Evolutionary conservation across 2,329 filamentous ascomycete genomes (phyloP).

Genomic region (Claviceps digitariae): DNA sequence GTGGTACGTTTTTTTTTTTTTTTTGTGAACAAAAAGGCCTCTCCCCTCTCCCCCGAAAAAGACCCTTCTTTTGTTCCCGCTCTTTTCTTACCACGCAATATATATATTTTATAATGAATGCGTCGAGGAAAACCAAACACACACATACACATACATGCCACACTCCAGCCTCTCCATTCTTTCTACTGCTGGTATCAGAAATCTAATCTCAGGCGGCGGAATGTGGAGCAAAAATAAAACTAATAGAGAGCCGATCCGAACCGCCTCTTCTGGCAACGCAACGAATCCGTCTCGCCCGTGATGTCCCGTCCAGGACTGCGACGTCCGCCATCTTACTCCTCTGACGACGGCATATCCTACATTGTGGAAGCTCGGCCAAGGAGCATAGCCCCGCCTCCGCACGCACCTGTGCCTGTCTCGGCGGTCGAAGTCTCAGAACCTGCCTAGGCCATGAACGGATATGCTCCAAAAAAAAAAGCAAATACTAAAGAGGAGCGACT

Average conservation of each 20-base stretch:
- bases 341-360: constrained; percentile 62
- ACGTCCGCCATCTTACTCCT: constrained; percentile 65
- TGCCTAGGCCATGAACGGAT: not conserved
- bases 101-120: not conserved
- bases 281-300: constrained; percentile 24
- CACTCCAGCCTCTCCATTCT: not conserved
- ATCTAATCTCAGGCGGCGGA: not conserved
- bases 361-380: constrained; percentile 53
- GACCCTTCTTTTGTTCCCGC: too few relatives aligned
- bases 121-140: not conserved
- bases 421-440: not conserved
- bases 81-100: not conserved
- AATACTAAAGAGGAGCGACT: too few relatives aligned
- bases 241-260: constrained; percentile 62
- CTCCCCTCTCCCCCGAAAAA: not conserved
- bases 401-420: not conserved
- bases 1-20: constrained; percentile 47
- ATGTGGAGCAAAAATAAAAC: not conserved
- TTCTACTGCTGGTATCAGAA: not conserved
- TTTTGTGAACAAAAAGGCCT: too few relatives aligned
- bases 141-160: not conserved
- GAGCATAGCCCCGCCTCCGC: constrained; percentile 39
- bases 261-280: constrained; percentile 67
- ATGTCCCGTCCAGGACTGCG: constrained; percentile 12
- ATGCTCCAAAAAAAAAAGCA: not conserved